Percentiles rank a stretch among this genome's conserved stretches.
Conservation (phyloP, 257 asterid genomes). For the Pogostemon cablin region DNA sequence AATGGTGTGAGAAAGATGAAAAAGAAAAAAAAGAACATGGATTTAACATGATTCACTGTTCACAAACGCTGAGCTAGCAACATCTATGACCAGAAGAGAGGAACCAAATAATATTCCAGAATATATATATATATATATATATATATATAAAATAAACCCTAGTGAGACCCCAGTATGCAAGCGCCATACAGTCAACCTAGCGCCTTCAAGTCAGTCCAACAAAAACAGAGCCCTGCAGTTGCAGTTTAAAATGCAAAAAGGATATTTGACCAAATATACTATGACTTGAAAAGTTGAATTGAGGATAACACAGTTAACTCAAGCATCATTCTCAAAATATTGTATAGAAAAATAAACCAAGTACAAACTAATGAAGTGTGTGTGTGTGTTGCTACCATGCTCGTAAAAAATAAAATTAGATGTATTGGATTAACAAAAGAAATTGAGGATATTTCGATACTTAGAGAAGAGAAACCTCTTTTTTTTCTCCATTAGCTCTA, state of each 20-base stretch:
- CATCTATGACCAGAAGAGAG: too few relatives aligned
- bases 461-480: constrained; percentile 22
- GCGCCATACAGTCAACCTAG: too few relatives aligned
- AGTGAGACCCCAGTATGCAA: too few relatives aligned
- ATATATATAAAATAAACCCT: too few relatives aligned
- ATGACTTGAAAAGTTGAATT: neutral
- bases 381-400: neutral
- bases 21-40: too few relatives aligned
- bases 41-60: too few relatives aligned
- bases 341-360: constrained; percentile 13
- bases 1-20: too few relatives aligned
- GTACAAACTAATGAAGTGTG: constrained; percentile 15
- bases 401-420: neutral
- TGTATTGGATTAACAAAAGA: neutral
- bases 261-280: neutral
- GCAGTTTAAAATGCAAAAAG: neutral
- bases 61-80: too few relatives aligned
- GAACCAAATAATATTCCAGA: too few relatives aligned
- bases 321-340: constrained; percentile 14
- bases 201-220: too few relatives aligned
- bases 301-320: constrained; percentile 12
- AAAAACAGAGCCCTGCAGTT: neutral
- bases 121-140: too few relatives aligned
- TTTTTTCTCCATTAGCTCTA: constrained; percentile 21
- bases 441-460: constrained; percentile 21